Conservation (phyloP, 2,329 filamentous ascomycete species). For the Pseudogymnoascus sp. region DNA sequence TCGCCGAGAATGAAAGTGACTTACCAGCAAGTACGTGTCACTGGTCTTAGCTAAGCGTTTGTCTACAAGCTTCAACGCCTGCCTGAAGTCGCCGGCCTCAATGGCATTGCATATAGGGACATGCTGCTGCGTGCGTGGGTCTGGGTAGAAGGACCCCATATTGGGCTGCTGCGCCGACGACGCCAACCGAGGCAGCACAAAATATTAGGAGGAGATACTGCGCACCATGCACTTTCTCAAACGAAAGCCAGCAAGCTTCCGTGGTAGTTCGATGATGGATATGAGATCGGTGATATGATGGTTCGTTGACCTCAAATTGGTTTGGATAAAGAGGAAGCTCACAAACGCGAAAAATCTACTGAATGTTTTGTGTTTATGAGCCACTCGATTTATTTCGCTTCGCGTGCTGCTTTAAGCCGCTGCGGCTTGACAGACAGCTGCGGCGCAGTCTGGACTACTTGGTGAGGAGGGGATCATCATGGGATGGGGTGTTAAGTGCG, state of each 20-base stretch:
- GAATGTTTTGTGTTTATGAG: slow-evolving; percentile 1
- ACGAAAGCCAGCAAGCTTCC: background rate
- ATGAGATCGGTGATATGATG: slow-evolving; percentile 1
- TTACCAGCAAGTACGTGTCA: slow-evolving; percentile 25
- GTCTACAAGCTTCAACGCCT: slow-evolving; percentile 28
- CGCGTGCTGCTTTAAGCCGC: slow-evolving; percentile 4
- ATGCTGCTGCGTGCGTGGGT: slow-evolving; percentile 23
- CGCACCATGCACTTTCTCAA: background rate
- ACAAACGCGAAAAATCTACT: background rate
- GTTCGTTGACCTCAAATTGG: slow-evolving; percentile 1
- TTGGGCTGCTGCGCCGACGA: slow-evolving; percentile 1
- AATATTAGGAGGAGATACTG: background rate
- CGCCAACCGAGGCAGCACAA: slow-evolving; percentile 4
- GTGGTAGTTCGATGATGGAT: background rate
- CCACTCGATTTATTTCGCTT: slow-evolving; percentile 2
- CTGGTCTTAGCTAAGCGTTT: slow-evolving; percentile 26
- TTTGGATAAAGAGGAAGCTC: background rate
- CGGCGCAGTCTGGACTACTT: background rate
- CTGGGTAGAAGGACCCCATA: slow-evolving; percentile 10
- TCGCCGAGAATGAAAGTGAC: slow-evolving; percentile 10
- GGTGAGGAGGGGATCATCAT: background rate
- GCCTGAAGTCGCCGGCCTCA: slow-evolving; percentile 27
- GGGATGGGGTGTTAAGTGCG: background rate
- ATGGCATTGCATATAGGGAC: slow-evolving; percentile 28
- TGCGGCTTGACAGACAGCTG: background rate